A percentile compares a stretch with the other conserved stretches of the same genome.
Conservation (phyloP, 768 basidiomycete species). For the Suillus plorans region DNA sequence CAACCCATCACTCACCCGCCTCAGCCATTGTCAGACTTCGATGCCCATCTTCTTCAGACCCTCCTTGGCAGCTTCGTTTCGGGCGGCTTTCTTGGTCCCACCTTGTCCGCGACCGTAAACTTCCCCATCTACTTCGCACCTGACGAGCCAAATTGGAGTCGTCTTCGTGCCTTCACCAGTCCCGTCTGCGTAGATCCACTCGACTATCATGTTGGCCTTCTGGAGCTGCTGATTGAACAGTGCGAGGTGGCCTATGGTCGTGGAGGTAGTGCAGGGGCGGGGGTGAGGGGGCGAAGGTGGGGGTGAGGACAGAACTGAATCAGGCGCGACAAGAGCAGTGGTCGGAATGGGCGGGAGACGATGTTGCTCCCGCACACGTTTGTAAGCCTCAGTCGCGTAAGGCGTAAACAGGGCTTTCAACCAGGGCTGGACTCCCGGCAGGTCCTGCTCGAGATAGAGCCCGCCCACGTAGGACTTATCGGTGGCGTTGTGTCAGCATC, state of each 20-base stretch:
- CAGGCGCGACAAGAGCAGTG: conserved; percentile 7
- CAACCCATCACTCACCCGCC: conserved; percentile 6
- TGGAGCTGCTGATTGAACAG: conserved; percentile 80
- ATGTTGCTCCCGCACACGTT: conserved; percentile 62
- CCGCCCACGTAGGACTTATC: conserved; percentile 78
- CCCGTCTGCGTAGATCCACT: conserved; percentile 69
- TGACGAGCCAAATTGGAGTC: conserved; percentile 78
- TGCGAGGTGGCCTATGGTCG: conserved; percentile 63
- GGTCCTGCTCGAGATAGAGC: conserved; percentile 67
- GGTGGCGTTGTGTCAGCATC: background rate
- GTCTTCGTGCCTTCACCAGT: conserved; percentile 48
- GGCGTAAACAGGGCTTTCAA: conserved; percentile 61
- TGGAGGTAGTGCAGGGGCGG: conserved; percentile 17
- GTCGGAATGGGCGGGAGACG: conserved; percentile 51
- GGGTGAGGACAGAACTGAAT: conserved; percentile 1
- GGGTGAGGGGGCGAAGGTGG: conserved; percentile 14
- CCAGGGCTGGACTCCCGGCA: conserved; percentile 57
- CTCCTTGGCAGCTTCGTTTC: conserved; percentile 80
- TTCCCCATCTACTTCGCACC: conserved; percentile 60
- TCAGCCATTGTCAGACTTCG: conserved; percentile 32
- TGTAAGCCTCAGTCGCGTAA: conserved; percentile 62
- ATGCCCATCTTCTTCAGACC: conserved; percentile 63
- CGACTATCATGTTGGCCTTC: conserved; percentile 53
- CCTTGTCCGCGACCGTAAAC: conserved; percentile 63
- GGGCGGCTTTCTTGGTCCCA: conserved; percentile 75